A percentile compares a stretch with the other conserved stretches of the same genome.
These are phyloP conservation scores for Venturia asperata DNA, from an alignment of 2,329 filamentous ascomycete species.

Conservation along the genomic window DNA sequence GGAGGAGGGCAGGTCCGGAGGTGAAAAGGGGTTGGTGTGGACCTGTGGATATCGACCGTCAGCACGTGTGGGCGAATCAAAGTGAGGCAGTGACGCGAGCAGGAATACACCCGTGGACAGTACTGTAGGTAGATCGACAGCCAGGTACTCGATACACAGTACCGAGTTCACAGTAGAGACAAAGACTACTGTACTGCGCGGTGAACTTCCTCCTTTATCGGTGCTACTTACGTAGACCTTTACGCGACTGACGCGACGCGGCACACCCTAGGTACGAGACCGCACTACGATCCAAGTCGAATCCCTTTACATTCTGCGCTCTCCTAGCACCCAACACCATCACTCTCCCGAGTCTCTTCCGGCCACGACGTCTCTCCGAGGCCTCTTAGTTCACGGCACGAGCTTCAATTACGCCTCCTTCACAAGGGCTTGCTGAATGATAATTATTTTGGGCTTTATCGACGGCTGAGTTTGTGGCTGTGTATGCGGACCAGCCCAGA, in stretches of 20 bases:
- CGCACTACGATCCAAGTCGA: too few relatives aligned
- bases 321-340: not conserved
- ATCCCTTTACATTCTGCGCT: not conserved
- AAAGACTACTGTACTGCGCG: too few relatives aligned
- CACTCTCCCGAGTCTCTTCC: not conserved
- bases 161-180: too few relatives aligned
- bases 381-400: not conserved
- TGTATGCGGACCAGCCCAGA: not conserved
- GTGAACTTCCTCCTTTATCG: too few relatives aligned
- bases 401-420: not conserved
- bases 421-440: not conserved
- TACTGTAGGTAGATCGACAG: too few relatives aligned
- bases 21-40: not conserved
- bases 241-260: not conserved
- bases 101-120: too few relatives aligned
- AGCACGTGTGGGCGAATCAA: too few relatives aligned
- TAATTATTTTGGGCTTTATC: not conserved
- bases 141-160: too few relatives aligned
- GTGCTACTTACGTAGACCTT: too few relatives aligned
- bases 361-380: not conserved
- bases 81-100: too few relatives aligned
- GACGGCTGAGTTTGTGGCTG: constrained; percentile 12
- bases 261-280: not conserved
- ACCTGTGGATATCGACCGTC: too few relatives aligned
- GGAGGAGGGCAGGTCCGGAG: not conserved